Percentiles rank a stretch among this genome's conserved stretches.
These are phyloP conservation scores for Fraxinus latifolia DNA, from an alignment of 305 asterid genomes.

Conservation along the genomic window DNA sequence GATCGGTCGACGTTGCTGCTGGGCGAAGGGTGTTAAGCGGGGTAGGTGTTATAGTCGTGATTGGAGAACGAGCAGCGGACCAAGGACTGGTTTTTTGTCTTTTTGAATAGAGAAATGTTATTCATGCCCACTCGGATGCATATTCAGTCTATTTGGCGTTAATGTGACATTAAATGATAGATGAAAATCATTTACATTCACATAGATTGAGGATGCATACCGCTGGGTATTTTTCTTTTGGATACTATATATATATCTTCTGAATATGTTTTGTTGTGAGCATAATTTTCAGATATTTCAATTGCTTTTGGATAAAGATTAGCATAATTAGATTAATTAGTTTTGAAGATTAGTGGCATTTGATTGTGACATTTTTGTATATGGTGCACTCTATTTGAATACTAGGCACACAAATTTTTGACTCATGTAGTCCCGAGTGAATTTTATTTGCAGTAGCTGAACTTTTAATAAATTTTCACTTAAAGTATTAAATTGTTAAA, in stretches of 20 bases:
- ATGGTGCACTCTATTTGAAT: neutral
- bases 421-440: neutral
- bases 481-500: neutral
- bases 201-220: too few relatives aligned
- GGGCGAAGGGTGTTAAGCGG: constrained; percentile 29
- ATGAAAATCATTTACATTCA: too few relatives aligned
- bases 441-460: neutral
- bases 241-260: neutral
- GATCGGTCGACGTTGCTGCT: constrained; percentile 35
- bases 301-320: neutral
- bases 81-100: constrained; percentile 31
- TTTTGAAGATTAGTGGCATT: neutral
- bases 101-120: too few relatives aligned
- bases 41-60: neutral
- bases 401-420: neutral
- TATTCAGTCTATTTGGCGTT: too few relatives aligned
- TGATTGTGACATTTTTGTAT: neutral
- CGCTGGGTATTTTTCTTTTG: too few relatives aligned
- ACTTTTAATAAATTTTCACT: neutral
- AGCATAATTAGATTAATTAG: neutral
- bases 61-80: constrained; percentile 31
- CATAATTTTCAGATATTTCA: neutral
- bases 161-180: too few relatives aligned
- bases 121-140: too few relatives aligned
- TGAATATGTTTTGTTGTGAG: neutral